These are phyloP conservation scores for Xylariales sp. DNA, from an alignment of 2,329 filamentous ascomycete genomes.

Conservation along the genomic window DNA sequence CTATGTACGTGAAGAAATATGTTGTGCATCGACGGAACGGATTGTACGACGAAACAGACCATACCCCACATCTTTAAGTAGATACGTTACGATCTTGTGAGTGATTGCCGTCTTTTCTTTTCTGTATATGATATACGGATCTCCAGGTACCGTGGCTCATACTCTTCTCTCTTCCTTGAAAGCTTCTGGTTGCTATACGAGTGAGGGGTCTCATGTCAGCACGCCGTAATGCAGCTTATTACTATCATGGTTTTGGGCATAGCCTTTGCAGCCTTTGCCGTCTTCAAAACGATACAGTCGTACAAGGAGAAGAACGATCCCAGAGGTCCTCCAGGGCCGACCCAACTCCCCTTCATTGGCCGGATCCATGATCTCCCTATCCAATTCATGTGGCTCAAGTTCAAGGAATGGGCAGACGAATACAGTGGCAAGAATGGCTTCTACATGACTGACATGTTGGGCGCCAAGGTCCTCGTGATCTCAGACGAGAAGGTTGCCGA, in stretches of 20 bases:
- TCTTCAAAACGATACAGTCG: slow-evolving; percentile 21
- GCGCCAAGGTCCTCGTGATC: slow-evolving; percentile 36
- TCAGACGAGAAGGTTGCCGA: slow-evolving; percentile 48
- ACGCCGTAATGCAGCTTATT: slow-evolving; percentile 21
- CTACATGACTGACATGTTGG: slow-evolving; percentile 30
- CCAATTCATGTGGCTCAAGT: slow-evolving; percentile 49
- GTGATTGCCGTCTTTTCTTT: no score
- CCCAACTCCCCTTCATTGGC: slow-evolving; percentile 29
- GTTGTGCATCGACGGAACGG: no score
- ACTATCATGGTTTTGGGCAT: slow-evolving; percentile 18
- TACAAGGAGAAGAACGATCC: slow-evolving; percentile 28
- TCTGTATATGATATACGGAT: no score
- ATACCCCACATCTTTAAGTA: no score
- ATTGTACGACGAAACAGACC: no score
- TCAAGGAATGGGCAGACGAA: slow-evolving; percentile 33
- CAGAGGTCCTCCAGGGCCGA: slow-evolving; percentile 26
- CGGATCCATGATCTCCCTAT: slow-evolving; percentile 43
- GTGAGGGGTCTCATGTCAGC: no score
- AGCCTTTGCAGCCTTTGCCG: slow-evolving; percentile 16
- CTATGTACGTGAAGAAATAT: no score
- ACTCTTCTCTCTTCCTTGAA: background rate
- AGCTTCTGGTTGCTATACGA: no score
- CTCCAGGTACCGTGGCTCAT: background rate
- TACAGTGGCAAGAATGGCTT: slow-evolving; percentile 27
- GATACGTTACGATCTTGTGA: no score